Conservation (phyloP, 495 filamentous ascomycete species). For the Immersiella caudata region DNA sequence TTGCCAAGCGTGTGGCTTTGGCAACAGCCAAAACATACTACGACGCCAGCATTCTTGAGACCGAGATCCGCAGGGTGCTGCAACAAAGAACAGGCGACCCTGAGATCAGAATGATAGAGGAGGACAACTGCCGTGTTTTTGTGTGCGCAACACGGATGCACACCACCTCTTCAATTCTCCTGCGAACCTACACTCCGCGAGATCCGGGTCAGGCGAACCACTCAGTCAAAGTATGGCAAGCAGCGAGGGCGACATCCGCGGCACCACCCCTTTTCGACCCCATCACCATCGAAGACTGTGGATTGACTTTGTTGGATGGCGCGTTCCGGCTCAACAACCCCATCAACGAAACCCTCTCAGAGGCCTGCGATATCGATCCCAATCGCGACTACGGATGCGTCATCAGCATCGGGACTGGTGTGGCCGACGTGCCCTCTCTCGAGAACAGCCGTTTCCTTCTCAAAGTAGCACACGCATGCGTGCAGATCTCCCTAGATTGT, state of each 20-base stretch:
- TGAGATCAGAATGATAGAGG: constrained; percentile 4
- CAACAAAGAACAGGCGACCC: background rate
- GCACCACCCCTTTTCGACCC: constrained; percentile 10
- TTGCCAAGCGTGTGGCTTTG: constrained; percentile 3
- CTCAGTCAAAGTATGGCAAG: constrained; percentile 10
- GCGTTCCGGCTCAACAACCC: constrained; percentile 16
- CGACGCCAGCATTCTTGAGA: constrained; percentile 5
- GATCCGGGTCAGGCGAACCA: constrained; percentile 10
- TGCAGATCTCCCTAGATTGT: constrained; percentile 5
- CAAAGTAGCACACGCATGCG: constrained; percentile 10
- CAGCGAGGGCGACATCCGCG: constrained; percentile 4
- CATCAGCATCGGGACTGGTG: constrained; percentile 11
- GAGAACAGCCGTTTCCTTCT: constrained; percentile 10
- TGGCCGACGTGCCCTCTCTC: background rate
- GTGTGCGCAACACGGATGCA: constrained; percentile 14
- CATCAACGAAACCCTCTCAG: constrained; percentile 10
- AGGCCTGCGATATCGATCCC: constrained; percentile 10
- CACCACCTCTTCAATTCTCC: constrained; percentile 1
- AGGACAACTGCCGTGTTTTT: constrained; percentile 6
- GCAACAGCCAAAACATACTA: constrained; percentile 9
- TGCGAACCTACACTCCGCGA: constrained; percentile 4
- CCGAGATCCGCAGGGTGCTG: background rate
- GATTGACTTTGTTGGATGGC: constrained; percentile 11
- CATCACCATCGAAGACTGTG: constrained; percentile 10
- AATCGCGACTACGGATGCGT: constrained; percentile 1